Percentiles rank a stretch among this genome's conserved stretches.
phyloP scores from a whole-genome alignment of 768 basidiomycete species.

The Paxillus rubicundulus region DNA sequence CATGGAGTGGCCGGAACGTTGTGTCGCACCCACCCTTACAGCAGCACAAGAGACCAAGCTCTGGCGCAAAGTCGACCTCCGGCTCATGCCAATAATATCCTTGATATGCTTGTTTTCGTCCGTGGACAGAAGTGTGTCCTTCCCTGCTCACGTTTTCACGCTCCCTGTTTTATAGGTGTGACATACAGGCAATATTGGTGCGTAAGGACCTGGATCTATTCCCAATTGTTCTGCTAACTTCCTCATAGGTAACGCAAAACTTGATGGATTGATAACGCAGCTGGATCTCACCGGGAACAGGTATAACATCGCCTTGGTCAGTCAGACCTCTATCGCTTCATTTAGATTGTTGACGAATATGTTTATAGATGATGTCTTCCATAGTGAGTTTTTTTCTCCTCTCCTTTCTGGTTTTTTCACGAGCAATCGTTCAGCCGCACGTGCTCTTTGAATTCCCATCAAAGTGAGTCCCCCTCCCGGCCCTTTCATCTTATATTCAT shows the following conservation, averaged over 20 bases:
- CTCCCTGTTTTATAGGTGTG: background rate
- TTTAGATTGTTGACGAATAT: background rate
- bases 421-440: conserved; percentile 18
- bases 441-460: conserved; percentile 61
- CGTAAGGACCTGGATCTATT: background rate
- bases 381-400: conserved; percentile 45
- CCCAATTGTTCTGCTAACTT: background rate
- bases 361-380: conserved; percentile 62
- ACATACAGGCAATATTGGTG: conserved; percentile 56
- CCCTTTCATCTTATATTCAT: background rate
- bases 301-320: conserved; percentile 66
- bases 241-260: conserved; percentile 55
- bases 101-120: conserved; percentile 62
- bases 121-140: conserved; percentile 51
- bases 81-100: conserved; percentile 28
- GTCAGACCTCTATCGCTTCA: conserved; percentile 1
- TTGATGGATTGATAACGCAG: conserved; percentile 59
- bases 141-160: background rate
- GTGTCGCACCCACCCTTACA: conserved; percentile 20
- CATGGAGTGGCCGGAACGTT: background rate
- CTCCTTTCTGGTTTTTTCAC: background rate
- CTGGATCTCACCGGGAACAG: conserved; percentile 54
- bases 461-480: conserved; percentile 42
- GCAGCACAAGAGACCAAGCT: conserved; percentile 48
- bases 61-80: conserved; percentile 54